Percentiles rank a stretch among this genome's conserved stretches.
Evolutionary conservation across 2,329 filamentous ascomycete species (phyloP).

Genomic region (Pseudopyrenochaeta lycopersici): DNA sequence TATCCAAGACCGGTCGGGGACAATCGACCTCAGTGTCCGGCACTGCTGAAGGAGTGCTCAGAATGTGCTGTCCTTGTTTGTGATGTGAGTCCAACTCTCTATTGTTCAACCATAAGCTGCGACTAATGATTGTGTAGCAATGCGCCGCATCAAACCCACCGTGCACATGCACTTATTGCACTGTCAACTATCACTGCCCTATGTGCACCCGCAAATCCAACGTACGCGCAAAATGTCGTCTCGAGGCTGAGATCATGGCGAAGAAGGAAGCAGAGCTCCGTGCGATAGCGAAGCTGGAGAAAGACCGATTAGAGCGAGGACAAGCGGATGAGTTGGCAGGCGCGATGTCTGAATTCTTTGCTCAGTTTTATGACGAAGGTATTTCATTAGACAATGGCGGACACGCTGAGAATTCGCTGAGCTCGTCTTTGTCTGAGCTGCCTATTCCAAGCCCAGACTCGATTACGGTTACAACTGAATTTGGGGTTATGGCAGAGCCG

Average conservation of each 20-base stretch:
- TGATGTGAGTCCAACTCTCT: constrained; percentile 44
- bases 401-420: constrained; percentile 3
- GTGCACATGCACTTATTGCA: constrained; percentile 52
- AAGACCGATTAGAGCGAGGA: constrained; percentile 44
- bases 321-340: constrained; percentile 46
- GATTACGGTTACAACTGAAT: constrained; percentile 47
- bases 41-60: constrained; percentile 48
- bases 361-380: constrained; percentile 31
- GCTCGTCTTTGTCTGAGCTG: constrained; percentile 9
- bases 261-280: constrained; percentile 42
- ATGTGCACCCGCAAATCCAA: constrained; percentile 44
- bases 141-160: constrained; percentile 39
- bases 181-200: constrained; percentile 51
- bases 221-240: constrained; percentile 46
- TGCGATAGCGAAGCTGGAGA: constrained; percentile 37
- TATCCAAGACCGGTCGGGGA: constrained; percentile 50
- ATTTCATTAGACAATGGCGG: constrained; percentile 1
- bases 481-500: constrained; percentile 44
- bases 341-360: constrained; percentile 47
- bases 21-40: constrained; percentile 47
- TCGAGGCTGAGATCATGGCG: constrained; percentile 45
- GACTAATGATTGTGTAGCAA: constrained; percentile 31
- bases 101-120: not conserved
- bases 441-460: constrained; percentile 41
- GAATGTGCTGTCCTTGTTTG: constrained; percentile 53